These are phyloP conservation scores for Starmerella scarabaei DNA, from an alignment of 805 yeast genomes.

Conservation along the genomic window DNA sequence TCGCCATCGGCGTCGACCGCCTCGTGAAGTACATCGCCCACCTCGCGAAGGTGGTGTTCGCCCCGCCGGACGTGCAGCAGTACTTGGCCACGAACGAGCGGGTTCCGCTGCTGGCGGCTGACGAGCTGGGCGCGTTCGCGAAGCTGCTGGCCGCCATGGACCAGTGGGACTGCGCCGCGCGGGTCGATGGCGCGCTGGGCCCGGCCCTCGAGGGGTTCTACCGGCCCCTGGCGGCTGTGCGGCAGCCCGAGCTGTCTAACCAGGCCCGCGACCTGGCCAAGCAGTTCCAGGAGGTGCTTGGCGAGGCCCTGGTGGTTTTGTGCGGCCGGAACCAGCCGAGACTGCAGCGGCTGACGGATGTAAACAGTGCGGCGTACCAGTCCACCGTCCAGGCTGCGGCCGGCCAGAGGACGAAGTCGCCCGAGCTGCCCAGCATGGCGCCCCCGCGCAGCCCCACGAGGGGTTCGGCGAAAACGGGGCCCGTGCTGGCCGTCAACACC, in stretches of 20 bases:
- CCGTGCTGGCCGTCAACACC: neutral
- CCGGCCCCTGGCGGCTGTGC: slow-evolving; percentile 11
- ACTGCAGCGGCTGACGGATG: neutral
- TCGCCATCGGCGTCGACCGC: slow-evolving; percentile 8
- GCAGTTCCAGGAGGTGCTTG: slow-evolving; percentile 9
- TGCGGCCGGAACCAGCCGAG: slow-evolving; percentile 8
- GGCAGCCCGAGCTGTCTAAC: neutral
- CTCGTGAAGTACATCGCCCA: slow-evolving; percentile 20
- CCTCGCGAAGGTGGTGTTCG: slow-evolving; percentile 32
- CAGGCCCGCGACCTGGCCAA: neutral
- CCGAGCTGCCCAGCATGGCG: neutral
- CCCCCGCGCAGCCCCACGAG: neutral
- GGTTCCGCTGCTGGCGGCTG: slow-evolving; percentile 2
- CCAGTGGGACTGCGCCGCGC: slow-evolving; percentile 12
- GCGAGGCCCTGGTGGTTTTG: slow-evolving; percentile 4
- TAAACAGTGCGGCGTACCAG: neutral
- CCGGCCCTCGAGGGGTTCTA: slow-evolving; percentile 16
- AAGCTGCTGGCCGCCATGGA: slow-evolving; percentile 6
- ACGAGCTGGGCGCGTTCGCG: slow-evolving; percentile 27
- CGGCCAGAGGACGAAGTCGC: neutral
- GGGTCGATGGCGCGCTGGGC: slow-evolving; percentile 19
- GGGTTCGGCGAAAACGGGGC: neutral
- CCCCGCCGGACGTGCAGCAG: slow-evolving; percentile 36
- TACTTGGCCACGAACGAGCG: slow-evolving; percentile 25
- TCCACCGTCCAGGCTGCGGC: no score